phyloP scores from a whole-genome alignment of 163 green algal species.

The Coccomyxa subellipsoidea region DNA sequence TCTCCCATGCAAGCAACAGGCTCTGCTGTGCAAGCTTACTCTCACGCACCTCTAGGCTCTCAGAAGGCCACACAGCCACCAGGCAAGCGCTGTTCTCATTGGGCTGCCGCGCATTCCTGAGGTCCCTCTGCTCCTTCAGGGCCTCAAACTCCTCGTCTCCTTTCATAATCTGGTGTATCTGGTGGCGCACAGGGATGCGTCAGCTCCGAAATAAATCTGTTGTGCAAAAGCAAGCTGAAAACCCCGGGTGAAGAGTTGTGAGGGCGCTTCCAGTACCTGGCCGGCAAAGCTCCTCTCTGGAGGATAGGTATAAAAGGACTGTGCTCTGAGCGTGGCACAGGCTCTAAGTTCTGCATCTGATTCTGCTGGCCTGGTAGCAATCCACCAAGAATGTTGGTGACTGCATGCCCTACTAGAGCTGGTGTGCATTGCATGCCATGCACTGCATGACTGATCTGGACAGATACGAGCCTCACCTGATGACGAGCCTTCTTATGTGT shows the following conservation, averaged over 20 bases:
- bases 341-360: conserved; percentile 40
- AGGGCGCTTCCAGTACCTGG: conserved; percentile 19
- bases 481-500: not conserved
- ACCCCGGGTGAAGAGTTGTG: not conserved
- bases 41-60: not conserved
- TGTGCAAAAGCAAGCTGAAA: not conserved
- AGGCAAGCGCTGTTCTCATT: conserved; percentile 16
- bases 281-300: conserved; percentile 48
- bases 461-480: not conserved
- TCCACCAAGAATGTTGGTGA: not conserved
- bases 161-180: conserved; percentile 51
- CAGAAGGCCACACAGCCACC: conserved; percentile 5
- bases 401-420: not conserved
- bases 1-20: no score
- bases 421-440: not conserved
- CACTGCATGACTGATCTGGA: not conserved
- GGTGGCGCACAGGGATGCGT: not conserved
- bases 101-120: not conserved
- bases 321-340: conserved; percentile 33
- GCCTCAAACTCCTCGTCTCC: conserved; percentile 42
- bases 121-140: conserved; percentile 27
- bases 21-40: no score
- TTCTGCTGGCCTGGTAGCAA: conserved; percentile 8
- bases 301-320: conserved; percentile 51
- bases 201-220: not conserved